Evolutionary conservation across 345 rosid genomes (phyloP).

Genomic region (Camelina laxa): DNA sequence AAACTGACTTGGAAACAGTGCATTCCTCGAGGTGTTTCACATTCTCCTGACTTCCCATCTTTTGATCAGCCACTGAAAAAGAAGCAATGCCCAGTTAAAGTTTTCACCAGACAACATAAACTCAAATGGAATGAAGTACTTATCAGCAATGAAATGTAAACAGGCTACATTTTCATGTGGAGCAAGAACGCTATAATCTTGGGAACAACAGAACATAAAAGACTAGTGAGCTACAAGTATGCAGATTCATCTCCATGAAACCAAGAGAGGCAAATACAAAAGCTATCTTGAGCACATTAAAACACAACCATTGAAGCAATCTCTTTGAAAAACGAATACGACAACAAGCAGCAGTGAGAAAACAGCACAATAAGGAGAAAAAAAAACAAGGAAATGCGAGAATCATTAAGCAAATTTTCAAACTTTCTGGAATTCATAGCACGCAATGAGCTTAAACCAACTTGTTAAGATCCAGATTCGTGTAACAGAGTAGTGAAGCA

Average conservation of each 20-base stretch:
- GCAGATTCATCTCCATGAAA: background rate
- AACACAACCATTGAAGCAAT: background rate
- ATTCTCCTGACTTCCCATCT: constrained; percentile 57
- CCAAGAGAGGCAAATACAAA: background rate
- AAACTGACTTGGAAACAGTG: constrained; percentile 72
- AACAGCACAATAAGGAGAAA: background rate
- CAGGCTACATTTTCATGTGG: background rate
- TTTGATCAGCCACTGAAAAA: constrained; percentile 25
- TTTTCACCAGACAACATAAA: constrained; percentile 7
- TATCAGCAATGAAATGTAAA: background rate
- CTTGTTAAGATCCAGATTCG: background rate
- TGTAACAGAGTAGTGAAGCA: background rate
- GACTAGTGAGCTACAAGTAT: background rate
- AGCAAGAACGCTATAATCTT: constrained; percentile 6
- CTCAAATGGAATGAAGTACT: background rate
- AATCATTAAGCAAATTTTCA: background rate
- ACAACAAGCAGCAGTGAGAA: background rate
- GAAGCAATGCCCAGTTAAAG: background rate
- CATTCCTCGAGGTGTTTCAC: constrained; percentile 79
- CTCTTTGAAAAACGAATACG: background rate
- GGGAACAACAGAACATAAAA: background rate
- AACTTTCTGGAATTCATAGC: background rate
- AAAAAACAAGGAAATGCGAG: background rate
- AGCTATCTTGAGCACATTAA: background rate
- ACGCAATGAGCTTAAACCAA: background rate